Base-by-base conservation (phyloP, 192 early-diverging fungal species). In the Mortierella claussenii region DNA sequence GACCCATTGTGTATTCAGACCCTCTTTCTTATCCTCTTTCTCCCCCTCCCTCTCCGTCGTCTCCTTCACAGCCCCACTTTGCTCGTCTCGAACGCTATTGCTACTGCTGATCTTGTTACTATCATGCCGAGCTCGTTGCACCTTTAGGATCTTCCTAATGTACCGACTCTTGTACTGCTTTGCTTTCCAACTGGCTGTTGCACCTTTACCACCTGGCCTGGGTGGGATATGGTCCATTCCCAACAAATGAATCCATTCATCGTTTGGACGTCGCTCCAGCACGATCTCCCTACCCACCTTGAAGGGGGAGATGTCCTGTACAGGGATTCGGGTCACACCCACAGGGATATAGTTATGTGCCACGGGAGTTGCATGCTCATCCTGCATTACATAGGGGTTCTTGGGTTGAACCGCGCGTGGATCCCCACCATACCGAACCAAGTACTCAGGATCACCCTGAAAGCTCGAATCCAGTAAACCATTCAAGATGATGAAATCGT, bases 401-500 rank as follows among this genome's bases (percentile, higher is more conserved):
- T 55, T 55, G 36, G 71, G n/a, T n/a, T n/a, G 62, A 23, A 2
- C 21, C 31, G 55, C 40, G 1, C 42, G 18, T 3, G 42, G 37
- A 3, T 4, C 26, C 6, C 37, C 55, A 9, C 45, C 47, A 27
- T 76, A 44, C 7, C 33, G 33, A 0, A 37, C 46, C 36, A 62
- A 26, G 13, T 76, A 76, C 20, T 76, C 52, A 7, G 73, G 47
- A 1, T 49, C 33, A 10, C 62, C 57, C 40, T 67, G 73, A 28
- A 67, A 76, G 2, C 21, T 55, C 8, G 73, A 31, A 26, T 76
- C 73, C 30, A 67, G 33, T 5, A 76, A 4, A 0, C 64, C 65
- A 20, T 76, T 45, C 21, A 76, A 12, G 23, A 40, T 24, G 30
- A 76, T 67, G 26, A 76, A 76, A 23, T 76, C 73, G 23, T 76